Evolutionary conservation across 225 moss, liverwort and hornwort species (phyloP).

Genomic region (Polytrichum formosum): DNA sequence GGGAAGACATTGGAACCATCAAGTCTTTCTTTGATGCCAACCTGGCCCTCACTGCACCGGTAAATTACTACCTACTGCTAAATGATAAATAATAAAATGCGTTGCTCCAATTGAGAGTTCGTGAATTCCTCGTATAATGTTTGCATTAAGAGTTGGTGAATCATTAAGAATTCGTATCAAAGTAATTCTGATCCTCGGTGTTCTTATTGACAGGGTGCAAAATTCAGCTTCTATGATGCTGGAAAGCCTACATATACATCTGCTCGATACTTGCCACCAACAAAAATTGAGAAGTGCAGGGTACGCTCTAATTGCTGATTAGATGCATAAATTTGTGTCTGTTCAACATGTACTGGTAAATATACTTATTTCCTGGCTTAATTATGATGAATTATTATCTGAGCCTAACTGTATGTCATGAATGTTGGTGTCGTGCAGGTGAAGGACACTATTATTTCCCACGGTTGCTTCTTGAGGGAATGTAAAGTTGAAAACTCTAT

Average conservation of each 20-base stretch:
- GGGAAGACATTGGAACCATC: slow-evolving; percentile 85
- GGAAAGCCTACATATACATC: slow-evolving; percentile 43
- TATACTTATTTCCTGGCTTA: too few species aligned
- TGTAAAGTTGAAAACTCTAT: slow-evolving; percentile 47
- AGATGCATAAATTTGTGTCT: not conserved
- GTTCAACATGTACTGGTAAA: too few species aligned
- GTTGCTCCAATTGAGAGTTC: too few species aligned
- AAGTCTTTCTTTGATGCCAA: slow-evolving; percentile 81
- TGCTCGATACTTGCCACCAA: slow-evolving; percentile 38
- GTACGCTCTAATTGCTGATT: slow-evolving; percentile 11
- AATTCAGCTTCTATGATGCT: slow-evolving; percentile 54
- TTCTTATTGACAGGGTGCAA: slow-evolving; percentile 12
- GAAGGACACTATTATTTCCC: slow-evolving; percentile 56
- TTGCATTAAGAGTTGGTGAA: too few species aligned
- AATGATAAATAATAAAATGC: too few species aligned
- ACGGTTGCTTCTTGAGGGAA: slow-evolving; percentile 64
- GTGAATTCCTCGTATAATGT: too few species aligned
- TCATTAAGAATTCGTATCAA: too few species aligned
- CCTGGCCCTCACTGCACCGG: slow-evolving; percentile 56
- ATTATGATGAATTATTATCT: not conserved
- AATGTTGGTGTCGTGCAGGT: slow-evolving; percentile 19
- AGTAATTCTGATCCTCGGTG: not conserved
- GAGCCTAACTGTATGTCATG: not conserved
- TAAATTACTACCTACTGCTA: not conserved
- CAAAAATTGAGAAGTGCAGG: slow-evolving; percentile 45